Conservation (phyloP, 148 eudicot genomes). For the Persicaria maculosa region DNA sequence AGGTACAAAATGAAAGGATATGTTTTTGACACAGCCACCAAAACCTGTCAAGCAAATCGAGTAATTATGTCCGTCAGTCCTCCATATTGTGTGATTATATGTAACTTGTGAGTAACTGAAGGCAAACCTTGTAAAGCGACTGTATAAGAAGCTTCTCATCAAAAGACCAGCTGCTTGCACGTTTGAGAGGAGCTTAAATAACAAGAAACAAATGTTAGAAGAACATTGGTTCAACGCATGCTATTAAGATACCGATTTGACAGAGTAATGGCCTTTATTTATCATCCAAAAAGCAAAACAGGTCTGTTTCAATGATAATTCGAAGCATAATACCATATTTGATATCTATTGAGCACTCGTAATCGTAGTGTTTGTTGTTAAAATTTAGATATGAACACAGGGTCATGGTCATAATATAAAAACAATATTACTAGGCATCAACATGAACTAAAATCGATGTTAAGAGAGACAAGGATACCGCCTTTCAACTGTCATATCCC, state of each 20-base stretch:
- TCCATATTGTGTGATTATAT: not conserved
- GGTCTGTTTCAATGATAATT: too few species aligned
- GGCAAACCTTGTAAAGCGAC: conserved; percentile 72
- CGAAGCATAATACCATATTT: too few species aligned
- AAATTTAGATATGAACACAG: too few species aligned
- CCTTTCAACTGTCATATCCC: not conserved
- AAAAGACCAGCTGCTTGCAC: conserved; percentile 77
- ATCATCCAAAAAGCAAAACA: too few species aligned
- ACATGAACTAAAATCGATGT: not conserved
- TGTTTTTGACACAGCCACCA: conserved; percentile 54
- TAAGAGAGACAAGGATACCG: not conserved
- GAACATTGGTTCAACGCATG: too few species aligned
- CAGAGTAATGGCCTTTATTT: too few species aligned
- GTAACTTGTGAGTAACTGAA: not conserved
- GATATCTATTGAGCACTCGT: too few species aligned
- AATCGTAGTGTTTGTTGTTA: too few species aligned
- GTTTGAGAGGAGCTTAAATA: conserved; percentile 57
- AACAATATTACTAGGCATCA: not conserved
- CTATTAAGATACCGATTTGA: too few species aligned
- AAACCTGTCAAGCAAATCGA: conserved; percentile 37
- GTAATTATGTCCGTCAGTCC: not conserved
- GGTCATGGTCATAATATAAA: too few species aligned
- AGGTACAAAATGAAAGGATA: conserved; percentile 73
- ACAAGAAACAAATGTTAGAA: not conserved
- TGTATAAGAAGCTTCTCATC: conserved; percentile 88